Percentiles rank a stretch among this genome's conserved stretches.
phyloP scores from a whole-genome alignment of 352 stramenopile species.

The Phytophthora litchii region DNA sequence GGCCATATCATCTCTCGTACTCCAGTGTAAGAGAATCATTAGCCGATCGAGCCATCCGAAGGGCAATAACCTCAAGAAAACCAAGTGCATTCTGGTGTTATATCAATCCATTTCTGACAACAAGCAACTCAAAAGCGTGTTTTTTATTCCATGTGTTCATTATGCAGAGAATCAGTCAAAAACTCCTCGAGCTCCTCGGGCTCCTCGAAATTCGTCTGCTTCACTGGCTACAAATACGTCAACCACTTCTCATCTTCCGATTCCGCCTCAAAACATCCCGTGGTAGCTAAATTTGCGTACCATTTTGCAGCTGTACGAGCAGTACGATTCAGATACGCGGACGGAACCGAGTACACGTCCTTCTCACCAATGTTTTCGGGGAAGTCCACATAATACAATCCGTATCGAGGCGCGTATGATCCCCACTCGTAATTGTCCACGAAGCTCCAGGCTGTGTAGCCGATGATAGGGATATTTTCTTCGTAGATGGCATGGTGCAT shows the following conservation, averaged over 20 bases:
- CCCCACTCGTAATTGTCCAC: constrained; percentile 42
- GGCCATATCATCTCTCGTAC: not conserved
- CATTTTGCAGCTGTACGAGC: constrained; percentile 49
- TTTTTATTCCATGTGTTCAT: no score
- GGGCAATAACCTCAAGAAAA: no score
- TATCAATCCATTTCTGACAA: no score
- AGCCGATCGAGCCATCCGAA: not conserved
- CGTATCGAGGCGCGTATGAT: constrained; percentile 51
- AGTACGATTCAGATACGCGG: constrained; percentile 43
- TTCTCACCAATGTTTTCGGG: constrained; percentile 41
- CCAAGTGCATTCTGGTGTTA: no score
- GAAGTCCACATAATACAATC: constrained; percentile 69
- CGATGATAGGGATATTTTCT: constrained; percentile 66
- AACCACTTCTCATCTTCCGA: constrained; percentile 40
- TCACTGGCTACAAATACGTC: constrained; percentile 7
- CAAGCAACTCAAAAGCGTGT: no score
- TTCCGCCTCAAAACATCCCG: constrained; percentile 29
- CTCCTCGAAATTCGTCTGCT: no score
- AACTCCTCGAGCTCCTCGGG: no score
- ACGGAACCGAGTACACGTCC: constrained; percentile 26
- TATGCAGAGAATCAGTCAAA: no score
- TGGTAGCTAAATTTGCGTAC: constrained; percentile 30
- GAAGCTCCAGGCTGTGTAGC: constrained; percentile 92
- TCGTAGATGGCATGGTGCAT: constrained; percentile 56
- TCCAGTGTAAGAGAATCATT: not conserved